Evolutionary conservation across 106 monocot species (phyloP), one percentile per base, ranked within the genome.

Genomic region (Dioscorea zingiberensis): DNA sequence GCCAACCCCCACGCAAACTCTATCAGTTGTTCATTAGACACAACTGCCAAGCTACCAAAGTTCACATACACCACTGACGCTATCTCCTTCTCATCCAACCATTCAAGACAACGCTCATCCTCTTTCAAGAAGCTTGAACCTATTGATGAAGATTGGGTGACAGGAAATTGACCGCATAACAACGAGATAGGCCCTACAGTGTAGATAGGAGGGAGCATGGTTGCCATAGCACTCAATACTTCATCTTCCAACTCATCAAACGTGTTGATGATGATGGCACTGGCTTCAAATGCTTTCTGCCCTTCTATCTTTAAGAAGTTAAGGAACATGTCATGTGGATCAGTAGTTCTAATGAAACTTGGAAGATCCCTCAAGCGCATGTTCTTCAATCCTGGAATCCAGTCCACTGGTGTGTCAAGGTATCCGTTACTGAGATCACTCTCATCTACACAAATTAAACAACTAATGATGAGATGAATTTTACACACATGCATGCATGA

Each of bases 1-100:
- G 71, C 74, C 21, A 83, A 53, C 27, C 79, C 83, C 83, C 83
- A 83, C 17, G 83, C 83, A 26, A 83, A 79, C 75, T 83, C 83
- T 12, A 75, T 17, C n/a, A 83, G 22, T 27, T 75, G 78, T 25
- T 79, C 30, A 54, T 72, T 72, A 7, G 66, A 71, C 74, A 83
- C 71, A 26, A 79, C 58, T 4, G 83, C 67, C 54, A 79, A 63
- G 62, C 78, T 83, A 5, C 83, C 78, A 28, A 83, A 83, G 57
- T 83, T 83, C 11, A 82, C 73, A 38, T 73, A 82, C 21, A 82
- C 59, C 3, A 77, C 69, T 1, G 77, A 73, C 21, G 64, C 65
- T 0, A 67, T 47, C 29, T 32, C 19, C 62, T 47, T 77, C 25
- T 58, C 58, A 44, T 85, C 59, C 15, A 85, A 55, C 85, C 85